Evolutionary conservation across 163 green algal species (phyloP).

Genomic region (Chlorella variabilis): DNA sequence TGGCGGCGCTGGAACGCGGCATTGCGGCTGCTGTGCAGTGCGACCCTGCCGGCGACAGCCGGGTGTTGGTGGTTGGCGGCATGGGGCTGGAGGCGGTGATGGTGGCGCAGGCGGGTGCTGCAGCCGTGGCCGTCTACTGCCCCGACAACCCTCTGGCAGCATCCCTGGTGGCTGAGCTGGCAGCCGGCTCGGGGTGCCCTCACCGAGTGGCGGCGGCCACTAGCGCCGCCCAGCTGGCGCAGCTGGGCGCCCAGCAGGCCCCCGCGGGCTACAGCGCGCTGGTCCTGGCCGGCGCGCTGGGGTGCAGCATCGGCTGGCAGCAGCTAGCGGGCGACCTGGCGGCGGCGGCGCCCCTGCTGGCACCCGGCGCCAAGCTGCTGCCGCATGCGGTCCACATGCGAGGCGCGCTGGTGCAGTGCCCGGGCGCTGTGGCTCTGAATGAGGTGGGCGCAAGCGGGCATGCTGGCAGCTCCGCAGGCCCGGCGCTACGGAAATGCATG

Average conservation of each 20-base stretch:
- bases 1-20: constrained; percentile 2
- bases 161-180: background rate
- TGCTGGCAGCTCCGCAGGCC: too few relatives aligned
- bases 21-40: constrained; percentile 2
- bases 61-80: constrained; percentile 13
- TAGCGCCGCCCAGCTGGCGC: background rate
- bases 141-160: constrained; percentile 4
- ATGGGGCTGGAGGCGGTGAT: constrained; percentile 21
- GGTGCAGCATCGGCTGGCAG: background rate
- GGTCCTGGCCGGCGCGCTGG: constrained; percentile 7
- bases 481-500: too few relatives aligned
- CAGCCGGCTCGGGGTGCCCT: background rate
- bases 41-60: background rate
- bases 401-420: constrained; percentile 2
- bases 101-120: background rate
- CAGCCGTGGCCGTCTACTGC: background rate
- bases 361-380: background rate
- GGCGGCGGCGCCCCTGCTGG: background rate
- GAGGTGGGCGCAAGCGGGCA: background rate
- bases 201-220: background rate
- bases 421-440: constrained; percentile 3
- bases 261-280: background rate
- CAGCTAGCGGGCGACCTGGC: background rate
- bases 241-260: too few relatives aligned
- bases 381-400: constrained; percentile 10